A percentile compares a stretch with the other conserved stretches of the same genome.
These are phyloP conservation scores for Chaetomium fimeti DNA, from an alignment of 495 filamentous ascomycete species.

Conservation along the genomic window DNA sequence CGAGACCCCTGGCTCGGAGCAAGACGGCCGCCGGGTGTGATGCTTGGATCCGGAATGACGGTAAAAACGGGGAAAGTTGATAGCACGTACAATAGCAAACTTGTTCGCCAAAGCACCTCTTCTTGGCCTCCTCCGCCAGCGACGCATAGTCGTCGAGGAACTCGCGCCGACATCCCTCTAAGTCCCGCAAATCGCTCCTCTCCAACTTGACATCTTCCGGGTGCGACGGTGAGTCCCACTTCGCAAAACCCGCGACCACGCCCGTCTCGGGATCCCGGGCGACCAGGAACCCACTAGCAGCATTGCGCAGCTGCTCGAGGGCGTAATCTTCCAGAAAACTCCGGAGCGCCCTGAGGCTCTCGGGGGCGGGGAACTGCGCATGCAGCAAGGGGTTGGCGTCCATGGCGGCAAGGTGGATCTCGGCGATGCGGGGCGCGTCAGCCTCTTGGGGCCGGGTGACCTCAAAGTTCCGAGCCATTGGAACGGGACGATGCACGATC, in stretches of 20 bases:
- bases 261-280: conserved; percentile 31
- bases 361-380: conserved; percentile 44
- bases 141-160: conserved; percentile 38
- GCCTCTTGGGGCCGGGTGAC: conserved; percentile 19
- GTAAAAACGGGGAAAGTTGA: conserved; percentile 6
- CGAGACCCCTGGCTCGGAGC: not conserved
- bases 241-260: conserved; percentile 40
- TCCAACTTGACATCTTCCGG: conserved; percentile 28
- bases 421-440: conserved; percentile 44
- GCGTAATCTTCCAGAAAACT: conserved; percentile 32
- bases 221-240: conserved; percentile 40
- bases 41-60: not conserved
- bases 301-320: conserved; percentile 24
- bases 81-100: conserved; percentile 32
- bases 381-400: conserved; percentile 42
- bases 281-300: conserved; percentile 33
- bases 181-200: conserved; percentile 17
- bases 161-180: conserved; percentile 27
- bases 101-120: conserved; percentile 29
- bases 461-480: conserved; percentile 16
- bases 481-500: not conserved
- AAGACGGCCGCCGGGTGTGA: not conserved
- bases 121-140: conserved; percentile 36
- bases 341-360: conserved; percentile 28
- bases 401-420: conserved; percentile 47